Evolutionary conservation across 352 stramenopile species (phyloP), one percentile per base, ranked within the genome.

Genomic region (Phytopythium aichiense): DNA sequence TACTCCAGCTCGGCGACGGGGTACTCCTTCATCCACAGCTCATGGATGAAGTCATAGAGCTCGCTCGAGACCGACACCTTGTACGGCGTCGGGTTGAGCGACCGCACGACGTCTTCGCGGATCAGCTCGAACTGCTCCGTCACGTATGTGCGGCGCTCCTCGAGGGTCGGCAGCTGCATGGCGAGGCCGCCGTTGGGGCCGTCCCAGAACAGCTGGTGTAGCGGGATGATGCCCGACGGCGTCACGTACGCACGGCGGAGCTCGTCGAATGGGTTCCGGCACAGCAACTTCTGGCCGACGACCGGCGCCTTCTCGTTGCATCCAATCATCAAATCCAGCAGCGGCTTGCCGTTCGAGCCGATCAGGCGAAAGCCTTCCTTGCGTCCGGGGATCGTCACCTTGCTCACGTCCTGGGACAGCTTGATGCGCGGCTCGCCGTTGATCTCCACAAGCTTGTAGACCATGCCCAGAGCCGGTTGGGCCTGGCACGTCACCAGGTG

Each of bases 361-460:
- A 98, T 79, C 18, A 98, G 78, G 59, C 94, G 89, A 68, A 96
- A 98, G 8, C 88, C 89, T 30, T 94, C 75, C 73, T 97, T 97
- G 49, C 87, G 84, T 3, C 87, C 88, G 6, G 91, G 91, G 52
- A 97, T 95, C 52, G 91, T 97, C 28, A 98, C 96, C 69, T 99
- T 99, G 58, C 77, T 92, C 30, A 97, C 81, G 54, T 99, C 97
- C 76, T 99, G 86, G 25, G 91, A 98, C 33, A 99, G 75, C 79
- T 99, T 99, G 63, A 99, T 99, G 50, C 97, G 84, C 18, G 98
- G 93, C 63, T 89, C 67, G 25, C 85, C 91, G 61, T 98, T 92
- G 63, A 99, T 97, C 79, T 99, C 96, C 35, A 99, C 97, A 25
- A 99, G 85, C 79, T 99, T 99, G 88, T 98, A 99, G 23, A 99